Base-by-base conservation (phyloP, 345 rosid genomes). In the Brassica nigra region DNA sequence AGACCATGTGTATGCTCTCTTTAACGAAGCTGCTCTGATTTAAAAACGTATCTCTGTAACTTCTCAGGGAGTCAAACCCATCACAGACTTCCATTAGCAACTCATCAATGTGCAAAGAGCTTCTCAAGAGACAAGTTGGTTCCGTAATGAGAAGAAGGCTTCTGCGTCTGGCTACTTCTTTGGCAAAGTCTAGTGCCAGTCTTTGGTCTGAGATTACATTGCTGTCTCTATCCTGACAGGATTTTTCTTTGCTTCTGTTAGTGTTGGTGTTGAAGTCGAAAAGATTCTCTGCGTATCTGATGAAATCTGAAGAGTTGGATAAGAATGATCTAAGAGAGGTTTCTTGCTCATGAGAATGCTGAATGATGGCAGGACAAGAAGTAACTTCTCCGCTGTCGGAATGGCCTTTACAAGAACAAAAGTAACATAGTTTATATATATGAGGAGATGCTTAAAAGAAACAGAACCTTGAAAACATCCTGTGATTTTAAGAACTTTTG, bases 131-230 rank as follows among this genome's bases (percentile, higher is more conserved):
- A 66, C 84, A 76, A 2, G 66, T 36, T 42, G 39, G 73, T 59
- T 70, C 42, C 31, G 55, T 59, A 11, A 82, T 20, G 1, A 80
- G 75, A 29, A 85, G 84, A 71, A 81, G 76, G 77, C 91, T 88
- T 83, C 79, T 87, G 8, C 85, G 85, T 70, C 66, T 84, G 15
- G 86, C 65, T 66, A 86, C 84, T 82, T 93, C 99, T 55, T 84
- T 86, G 58, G 96, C 90, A 30, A 85, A 91, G 75, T 90, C 96
- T 66, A 88, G 65, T 61, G 78, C 85, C 76, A 90, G 89, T 84
- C 70, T 86, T 66, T 68, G 73, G 16, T 83, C 76, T 15, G 80
- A 74, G 29, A 59, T 70, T 20, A 47, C 47, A 66, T 59, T 76
- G 65, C 7, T 71, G 69, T 71, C 49, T 58, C 30, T 44, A 2